phyloP scores from a whole-genome alignment of 768 basidiomycete genomes.

The Serendipita sp. region DNA sequence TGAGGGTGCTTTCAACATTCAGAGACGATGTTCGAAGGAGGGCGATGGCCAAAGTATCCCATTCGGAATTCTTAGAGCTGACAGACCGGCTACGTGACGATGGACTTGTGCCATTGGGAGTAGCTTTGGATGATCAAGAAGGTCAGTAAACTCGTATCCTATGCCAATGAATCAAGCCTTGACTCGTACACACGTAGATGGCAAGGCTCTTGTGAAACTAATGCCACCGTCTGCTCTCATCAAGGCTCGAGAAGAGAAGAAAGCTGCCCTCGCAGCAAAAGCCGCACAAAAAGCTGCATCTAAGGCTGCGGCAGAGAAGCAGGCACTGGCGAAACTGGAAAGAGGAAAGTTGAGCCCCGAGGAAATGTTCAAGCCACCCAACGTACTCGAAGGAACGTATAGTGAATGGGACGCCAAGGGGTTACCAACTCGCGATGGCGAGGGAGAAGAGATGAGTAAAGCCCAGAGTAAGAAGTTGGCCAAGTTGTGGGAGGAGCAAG shows the following conservation, averaged over 20 bases:
- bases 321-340: conserved; percentile 52
- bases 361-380: conserved; percentile 73
- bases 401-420: conserved; percentile 74
- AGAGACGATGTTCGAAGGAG: conserved; percentile 73
- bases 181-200: conserved; percentile 36
- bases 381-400: conserved; percentile 56
- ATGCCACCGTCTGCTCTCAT: conserved; percentile 70
- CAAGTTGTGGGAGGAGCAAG: conserved; percentile 61
- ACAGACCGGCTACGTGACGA: conserved; percentile 82
- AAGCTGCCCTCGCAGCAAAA: conserved; percentile 67
- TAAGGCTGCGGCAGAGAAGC: conserved; percentile 38
- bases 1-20: conserved; percentile 72
- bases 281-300: conserved; percentile 49
- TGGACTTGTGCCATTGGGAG: conserved; percentile 84
- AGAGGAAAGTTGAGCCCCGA: conserved; percentile 59
- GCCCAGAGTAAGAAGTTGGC: conserved; percentile 54
- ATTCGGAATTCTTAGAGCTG: conserved; percentile 51
- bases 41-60: conserved; percentile 40
- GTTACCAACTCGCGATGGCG: conserved; percentile 65
- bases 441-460: conserved; percentile 77
- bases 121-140: conserved; percentile 93
- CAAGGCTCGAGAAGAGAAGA: conserved; percentile 77
- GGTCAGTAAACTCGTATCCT: conserved; percentile 27
- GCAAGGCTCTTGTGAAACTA: conserved; percentile 87
- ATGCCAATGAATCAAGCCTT: no score